Percentiles rank a stretch among this genome's conserved stretches.
Conservation (phyloP, 176 grass and related monocot genomes). For the Oryza rufipogon region DNA sequence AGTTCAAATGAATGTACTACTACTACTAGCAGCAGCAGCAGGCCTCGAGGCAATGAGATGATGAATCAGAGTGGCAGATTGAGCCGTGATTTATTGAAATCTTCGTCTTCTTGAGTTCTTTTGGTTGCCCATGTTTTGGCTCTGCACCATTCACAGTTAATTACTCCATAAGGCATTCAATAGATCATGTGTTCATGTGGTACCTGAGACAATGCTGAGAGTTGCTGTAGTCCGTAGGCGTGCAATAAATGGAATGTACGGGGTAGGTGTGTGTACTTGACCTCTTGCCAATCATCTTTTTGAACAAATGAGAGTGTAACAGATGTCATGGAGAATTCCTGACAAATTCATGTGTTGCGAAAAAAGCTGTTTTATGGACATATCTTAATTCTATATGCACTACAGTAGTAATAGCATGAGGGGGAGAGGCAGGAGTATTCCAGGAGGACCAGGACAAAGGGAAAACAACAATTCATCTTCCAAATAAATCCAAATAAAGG, state of each 20-base stretch:
- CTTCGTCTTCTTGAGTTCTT: neutral
- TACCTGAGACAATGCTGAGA: constrained; percentile 29
- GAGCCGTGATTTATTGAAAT: constrained; percentile 22
- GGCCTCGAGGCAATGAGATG: constrained; percentile 13
- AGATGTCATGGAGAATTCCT: neutral
- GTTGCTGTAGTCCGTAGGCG: constrained; percentile 27
- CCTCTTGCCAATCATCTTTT: neutral
- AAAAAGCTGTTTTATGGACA: neutral
- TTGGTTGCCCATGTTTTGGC: constrained; percentile 30
- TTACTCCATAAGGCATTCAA: constrained; percentile 39
- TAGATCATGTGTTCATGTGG: constrained; percentile 48
- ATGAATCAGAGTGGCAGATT: constrained; percentile 11
- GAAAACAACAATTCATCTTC: neutral
- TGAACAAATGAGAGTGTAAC: neutral
- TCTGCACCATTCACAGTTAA: constrained; percentile 14
- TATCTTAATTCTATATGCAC: neutral
- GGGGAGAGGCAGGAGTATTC: neutral
- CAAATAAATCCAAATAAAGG: constrained; percentile 8
- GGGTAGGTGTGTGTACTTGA: neutral
- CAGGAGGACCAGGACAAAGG: neutral
- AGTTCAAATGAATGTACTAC: constrained; percentile 29
- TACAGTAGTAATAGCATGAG: neutral
- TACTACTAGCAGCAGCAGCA: neutral
- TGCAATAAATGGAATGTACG: constrained; percentile 32
- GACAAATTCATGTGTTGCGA: neutral